Evolutionary conservation across 2,329 filamentous ascomycete species (phyloP).

Genomic region (Taxawa tesnikishii): DNA sequence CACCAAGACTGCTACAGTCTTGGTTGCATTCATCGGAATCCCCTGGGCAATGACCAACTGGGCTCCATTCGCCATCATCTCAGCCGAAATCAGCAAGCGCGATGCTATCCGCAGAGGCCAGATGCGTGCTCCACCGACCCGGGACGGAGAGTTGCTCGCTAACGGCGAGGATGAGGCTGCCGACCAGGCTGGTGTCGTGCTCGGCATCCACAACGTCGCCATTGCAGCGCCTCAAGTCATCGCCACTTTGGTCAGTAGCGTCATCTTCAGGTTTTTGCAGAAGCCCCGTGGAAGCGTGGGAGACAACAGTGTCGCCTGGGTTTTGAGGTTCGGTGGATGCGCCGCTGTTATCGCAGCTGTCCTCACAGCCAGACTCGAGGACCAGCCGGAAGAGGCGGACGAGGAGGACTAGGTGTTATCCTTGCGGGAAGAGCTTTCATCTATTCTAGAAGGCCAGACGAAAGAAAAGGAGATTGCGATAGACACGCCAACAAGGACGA

Average conservation of each 20-base stretch:
- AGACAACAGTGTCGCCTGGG: slow-evolving; percentile 77
- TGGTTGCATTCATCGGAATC: slow-evolving; percentile 74
- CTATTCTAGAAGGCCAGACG: not conserved
- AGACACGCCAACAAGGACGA: too few relatives aligned
- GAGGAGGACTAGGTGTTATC: slow-evolving; percentile 1
- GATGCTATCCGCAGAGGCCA: slow-evolving; percentile 52
- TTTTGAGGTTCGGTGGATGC: slow-evolving; percentile 70
- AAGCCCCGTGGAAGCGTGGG: slow-evolving; percentile 76
- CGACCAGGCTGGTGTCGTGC: slow-evolving; percentile 77
- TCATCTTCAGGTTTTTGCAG: slow-evolving; percentile 75
- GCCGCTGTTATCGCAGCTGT: slow-evolving; percentile 67
- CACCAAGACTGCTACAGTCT: slow-evolving; percentile 57
- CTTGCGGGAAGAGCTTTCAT: too few relatives aligned
- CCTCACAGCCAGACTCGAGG: slow-evolving; percentile 55
- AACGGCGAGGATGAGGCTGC: slow-evolving; percentile 38
- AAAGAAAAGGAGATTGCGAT: too few relatives aligned
- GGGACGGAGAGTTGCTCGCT: slow-evolving; percentile 27
- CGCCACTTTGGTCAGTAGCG: slow-evolving; percentile 70
- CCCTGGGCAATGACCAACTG: slow-evolving; percentile 89
- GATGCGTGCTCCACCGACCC: slow-evolving; percentile 20
- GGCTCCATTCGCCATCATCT: slow-evolving; percentile 93
- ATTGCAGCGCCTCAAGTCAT: slow-evolving; percentile 86
- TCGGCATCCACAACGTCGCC: slow-evolving; percentile 92
- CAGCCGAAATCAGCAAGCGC: slow-evolving; percentile 75
- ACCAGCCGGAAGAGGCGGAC: slow-evolving; percentile 31